phyloP scores from a whole-genome alignment of 805 yeast genomes.

The Metschnikowia koreensis region DNA sequence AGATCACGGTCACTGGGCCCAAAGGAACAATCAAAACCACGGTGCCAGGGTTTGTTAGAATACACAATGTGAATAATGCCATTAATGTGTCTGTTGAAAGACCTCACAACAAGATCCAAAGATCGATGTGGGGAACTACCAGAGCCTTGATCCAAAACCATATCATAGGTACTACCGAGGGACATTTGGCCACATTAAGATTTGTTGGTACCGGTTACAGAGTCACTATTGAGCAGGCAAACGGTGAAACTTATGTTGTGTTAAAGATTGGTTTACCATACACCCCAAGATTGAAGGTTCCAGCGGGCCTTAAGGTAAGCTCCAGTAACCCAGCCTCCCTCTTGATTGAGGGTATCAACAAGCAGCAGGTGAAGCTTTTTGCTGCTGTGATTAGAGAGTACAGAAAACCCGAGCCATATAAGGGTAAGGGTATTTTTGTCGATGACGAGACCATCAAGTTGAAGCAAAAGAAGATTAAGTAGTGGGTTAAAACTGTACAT shows the following conservation, averaged over 20 bases:
- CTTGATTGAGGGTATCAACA: slow-evolving; percentile 81
- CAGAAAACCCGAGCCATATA: slow-evolving; percentile 97
- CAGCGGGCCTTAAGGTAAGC: slow-evolving; percentile 68
- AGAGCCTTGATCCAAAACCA: slow-evolving; percentile 76
- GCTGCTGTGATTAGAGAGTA: slow-evolving; percentile 84
- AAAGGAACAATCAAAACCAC: slow-evolving; percentile 62
- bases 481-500: slow-evolving; percentile 19
- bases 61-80: slow-evolving; percentile 38
- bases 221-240: slow-evolving; percentile 65
- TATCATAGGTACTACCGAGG: slow-evolving; percentile 86
- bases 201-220: slow-evolving; percentile 98
- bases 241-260: slow-evolving; percentile 56
- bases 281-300: slow-evolving; percentile 72
- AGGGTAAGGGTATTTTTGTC: slow-evolving; percentile 95
- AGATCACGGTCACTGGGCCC: slow-evolving; percentile 70
- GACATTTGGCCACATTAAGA: slow-evolving; percentile 81
- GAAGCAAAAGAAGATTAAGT: slow-evolving; percentile 93
- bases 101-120: slow-evolving; percentile 61
- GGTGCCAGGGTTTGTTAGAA: slow-evolving; percentile 68
- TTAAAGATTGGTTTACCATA: slow-evolving; percentile 88
- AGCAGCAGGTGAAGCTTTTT: slow-evolving; percentile 80
- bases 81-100: slow-evolving; percentile 58
- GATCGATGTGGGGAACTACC: slow-evolving; percentile 93
- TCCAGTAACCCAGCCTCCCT: slow-evolving; percentile 86
- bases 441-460: slow-evolving; percentile 87